Base-by-base conservation (phyloP, 192 early-diverging fungal species). In the Lunasporangiospora selenospora region DNA sequence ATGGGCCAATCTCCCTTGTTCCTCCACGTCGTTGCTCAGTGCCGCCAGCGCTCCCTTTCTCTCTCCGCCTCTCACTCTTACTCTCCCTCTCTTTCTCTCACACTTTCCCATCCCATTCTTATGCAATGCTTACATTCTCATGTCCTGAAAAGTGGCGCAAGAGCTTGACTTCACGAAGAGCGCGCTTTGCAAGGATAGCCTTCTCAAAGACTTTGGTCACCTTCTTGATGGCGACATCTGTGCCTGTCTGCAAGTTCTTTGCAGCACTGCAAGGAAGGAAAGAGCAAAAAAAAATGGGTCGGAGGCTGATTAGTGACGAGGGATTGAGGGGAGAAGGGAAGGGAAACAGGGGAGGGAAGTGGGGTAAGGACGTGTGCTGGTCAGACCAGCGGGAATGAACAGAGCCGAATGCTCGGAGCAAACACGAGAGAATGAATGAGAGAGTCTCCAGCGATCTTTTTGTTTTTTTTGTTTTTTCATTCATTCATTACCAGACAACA, bases 111-210 rank as follows among this genome's bases (percentile, higher is more conserved):
- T n/a, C n/a, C n/a, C n/a, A n/a, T n/a, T n/a, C n/a, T n/a, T n/a
- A n/a, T n/a, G n/a, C 8, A 41, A 18, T 18, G 41, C 65, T 58
- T 75, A 91, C 88, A 73, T 96, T 96, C 53, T 95, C 92, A 65
- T 98, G 92, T 32, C 94, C 94, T 65, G 90, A 93, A 48, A 98
- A 91, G 64, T 98, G 94, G 44, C 89, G 81, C 65, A 98, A 84
- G 11, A 98, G 80, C 75, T 98, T 98, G 62, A 98, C 86, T 79
- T 98, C 95, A 30, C 95, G 86, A 43, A 98, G 67, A 33, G 90
- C 92, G 46, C 95, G 83, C 78, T 95, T 95, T 12, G 93, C 92
- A 27, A 95, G 82, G 45, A 96, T 91, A 34, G 88, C 86, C 76
- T 91, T 88, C 53, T 92, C 91, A 67, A 92, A 93, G 43, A 92